These are phyloP conservation scores for Tillandsia leiboldiana DNA, from an alignment of 176 grass and related monocot species.

Conservation along the genomic window DNA sequence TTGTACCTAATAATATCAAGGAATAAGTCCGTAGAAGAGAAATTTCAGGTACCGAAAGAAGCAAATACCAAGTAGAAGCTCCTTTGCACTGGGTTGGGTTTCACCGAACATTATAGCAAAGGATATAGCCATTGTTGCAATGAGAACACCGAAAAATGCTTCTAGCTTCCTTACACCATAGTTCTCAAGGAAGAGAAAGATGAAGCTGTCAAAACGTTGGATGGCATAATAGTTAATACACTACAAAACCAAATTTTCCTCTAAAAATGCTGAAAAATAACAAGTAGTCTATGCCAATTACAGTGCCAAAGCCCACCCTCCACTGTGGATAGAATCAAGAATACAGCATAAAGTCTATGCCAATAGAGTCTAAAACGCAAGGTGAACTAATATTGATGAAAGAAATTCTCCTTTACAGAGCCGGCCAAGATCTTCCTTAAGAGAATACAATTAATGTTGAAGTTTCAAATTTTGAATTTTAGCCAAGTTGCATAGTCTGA, in stretches of 20 bases:
- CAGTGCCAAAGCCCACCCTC: too few relatives aligned
- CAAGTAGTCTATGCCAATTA: too few relatives aligned
- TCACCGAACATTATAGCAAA: constrained; percentile 94
- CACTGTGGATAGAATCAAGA: too few relatives aligned
- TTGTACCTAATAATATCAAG: background rate
- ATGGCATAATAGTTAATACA: background rate
- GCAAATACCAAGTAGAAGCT: constrained; percentile 73
- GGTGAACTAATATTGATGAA: background rate
- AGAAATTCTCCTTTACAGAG: background rate
- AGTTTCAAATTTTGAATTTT: background rate
- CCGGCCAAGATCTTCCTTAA: background rate
- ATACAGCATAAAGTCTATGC: background rate
- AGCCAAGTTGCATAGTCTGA: too few relatives aligned
- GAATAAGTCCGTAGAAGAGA: background rate
- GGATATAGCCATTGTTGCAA: constrained; percentile 69
- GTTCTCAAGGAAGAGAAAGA: constrained; percentile 95
- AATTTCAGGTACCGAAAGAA: background rate
- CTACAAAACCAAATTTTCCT: background rate
- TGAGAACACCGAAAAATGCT: constrained; percentile 81
- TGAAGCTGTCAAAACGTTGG: constrained; percentile 53
- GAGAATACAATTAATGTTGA: background rate
- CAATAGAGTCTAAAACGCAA: background rate
- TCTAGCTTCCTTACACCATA: constrained; percentile 93
- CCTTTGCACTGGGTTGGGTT: constrained; percentile 75
- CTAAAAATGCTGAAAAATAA: too few relatives aligned